Conservation (phyloP, 495 filamentous ascomycete species). For the Copromyces sp. region DNA sequence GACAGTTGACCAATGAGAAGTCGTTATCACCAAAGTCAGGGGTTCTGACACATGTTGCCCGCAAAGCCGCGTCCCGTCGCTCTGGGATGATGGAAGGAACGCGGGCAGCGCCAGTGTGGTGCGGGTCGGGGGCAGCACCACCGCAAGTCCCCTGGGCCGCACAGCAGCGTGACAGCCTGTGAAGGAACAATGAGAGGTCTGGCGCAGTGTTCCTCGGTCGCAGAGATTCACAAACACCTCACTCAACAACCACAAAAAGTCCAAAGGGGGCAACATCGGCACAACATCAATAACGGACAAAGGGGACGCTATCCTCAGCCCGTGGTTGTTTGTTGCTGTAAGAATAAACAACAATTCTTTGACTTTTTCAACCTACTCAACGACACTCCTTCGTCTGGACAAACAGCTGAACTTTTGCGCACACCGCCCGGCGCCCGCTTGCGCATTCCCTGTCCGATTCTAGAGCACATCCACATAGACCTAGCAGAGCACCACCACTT, state of each 20-base stretch:
- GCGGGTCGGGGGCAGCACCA: not conserved
- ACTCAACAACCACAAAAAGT: not conserved
- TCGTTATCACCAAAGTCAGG: not conserved
- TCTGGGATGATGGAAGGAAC: not conserved
- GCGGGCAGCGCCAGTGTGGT: too few relatives aligned
- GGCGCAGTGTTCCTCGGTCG: not conserved
- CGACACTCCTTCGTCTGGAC: not conserved
- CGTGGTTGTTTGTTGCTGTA: not conserved
- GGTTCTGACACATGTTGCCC: conserved; percentile 12
- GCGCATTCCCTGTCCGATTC: not conserved
- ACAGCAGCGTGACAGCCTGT: not conserved
- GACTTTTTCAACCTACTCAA: not conserved
- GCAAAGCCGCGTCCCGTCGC: not conserved
- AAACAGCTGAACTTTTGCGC: not conserved
- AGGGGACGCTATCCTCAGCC: not conserved
- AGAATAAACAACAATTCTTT: not conserved
- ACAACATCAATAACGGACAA: not conserved
- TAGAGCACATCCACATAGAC: not conserved
- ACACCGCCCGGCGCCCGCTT: not conserved
- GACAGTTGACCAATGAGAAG: not conserved
- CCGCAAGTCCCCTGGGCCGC: not conserved
- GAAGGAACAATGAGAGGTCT: not conserved
- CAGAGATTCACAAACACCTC: not conserved
- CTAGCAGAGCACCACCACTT: not conserved
- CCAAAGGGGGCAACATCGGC: not conserved